These are phyloP conservation scores for Xylaria sp. DNA, from an alignment of 2,329 filamentous ascomycete genomes.

Conservation along the genomic window DNA sequence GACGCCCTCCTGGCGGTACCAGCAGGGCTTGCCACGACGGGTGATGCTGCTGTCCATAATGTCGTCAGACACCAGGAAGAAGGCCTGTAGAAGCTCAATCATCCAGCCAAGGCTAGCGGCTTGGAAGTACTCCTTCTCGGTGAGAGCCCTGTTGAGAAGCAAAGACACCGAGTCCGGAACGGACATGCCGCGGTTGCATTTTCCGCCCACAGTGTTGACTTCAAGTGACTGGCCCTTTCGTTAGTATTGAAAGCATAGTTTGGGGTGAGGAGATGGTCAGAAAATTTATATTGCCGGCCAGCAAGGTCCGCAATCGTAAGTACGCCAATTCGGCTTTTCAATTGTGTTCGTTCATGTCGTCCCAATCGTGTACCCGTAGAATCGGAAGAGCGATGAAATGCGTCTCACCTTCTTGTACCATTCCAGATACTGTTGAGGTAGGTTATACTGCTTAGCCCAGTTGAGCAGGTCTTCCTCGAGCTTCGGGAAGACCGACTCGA, in stretches of 20 bases:
- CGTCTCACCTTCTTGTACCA: constrained; percentile 83
- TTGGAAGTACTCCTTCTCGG: constrained; percentile 86
- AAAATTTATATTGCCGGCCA: background rate
- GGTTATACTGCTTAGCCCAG: constrained; percentile 82
- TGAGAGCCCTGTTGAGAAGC: constrained; percentile 76
- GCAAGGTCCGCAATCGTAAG: background rate
- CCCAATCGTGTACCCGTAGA: background rate
- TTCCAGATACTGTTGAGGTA: constrained; percentile 80
- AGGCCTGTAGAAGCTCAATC: constrained; percentile 97
- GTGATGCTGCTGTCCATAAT: constrained; percentile 98
- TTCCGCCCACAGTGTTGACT: constrained; percentile 89
- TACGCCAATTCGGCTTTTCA: background rate
- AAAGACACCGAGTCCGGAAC: constrained; percentile 90
- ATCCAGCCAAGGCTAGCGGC: constrained; percentile 93
- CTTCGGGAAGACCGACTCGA: constrained; percentile 89
- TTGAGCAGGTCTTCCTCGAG: constrained; percentile 84
- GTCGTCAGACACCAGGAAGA: constrained; percentile 98
- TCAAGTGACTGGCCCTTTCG: constrained; percentile 73
- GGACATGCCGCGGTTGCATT: constrained; percentile 99
- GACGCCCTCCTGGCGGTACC: constrained; percentile 90
- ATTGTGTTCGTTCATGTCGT: background rate
- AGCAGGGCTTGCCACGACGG: constrained; percentile 92
- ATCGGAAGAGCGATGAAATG: background rate
- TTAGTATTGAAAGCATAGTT: constrained; percentile 19
- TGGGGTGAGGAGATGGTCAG: background rate